A percentile compares a stretch with the other conserved stretches of the same genome.
Conservation (phyloP, 768 basidiomycete genomes). For the Hirschioporus abietinus region DNA sequence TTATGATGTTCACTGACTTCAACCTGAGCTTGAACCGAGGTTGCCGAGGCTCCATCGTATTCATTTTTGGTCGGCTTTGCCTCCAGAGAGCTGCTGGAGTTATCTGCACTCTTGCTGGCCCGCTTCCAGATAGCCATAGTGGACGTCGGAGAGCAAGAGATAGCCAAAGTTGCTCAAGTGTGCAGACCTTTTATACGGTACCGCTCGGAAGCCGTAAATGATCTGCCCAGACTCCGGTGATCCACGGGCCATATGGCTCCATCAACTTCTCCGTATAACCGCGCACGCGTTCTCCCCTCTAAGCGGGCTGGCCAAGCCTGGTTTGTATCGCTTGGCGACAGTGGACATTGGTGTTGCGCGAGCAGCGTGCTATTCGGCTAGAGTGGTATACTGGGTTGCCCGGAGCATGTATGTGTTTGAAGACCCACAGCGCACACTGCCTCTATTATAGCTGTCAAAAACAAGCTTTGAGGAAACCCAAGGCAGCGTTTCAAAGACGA, state of each 20-base stretch:
- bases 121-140: neutral
- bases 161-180: neutral
- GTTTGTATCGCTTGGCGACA: neutral
- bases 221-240: neutral
- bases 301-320: neutral
- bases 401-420: neutral
- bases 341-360: no score
- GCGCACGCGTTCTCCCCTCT: neutral
- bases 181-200: neutral
- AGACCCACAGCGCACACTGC: neutral
- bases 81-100: neutral
- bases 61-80: neutral
- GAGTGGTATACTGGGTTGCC: neutral
- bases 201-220: neutral
- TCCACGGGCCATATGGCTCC: neutral
- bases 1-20: slow-evolving; percentile 27
- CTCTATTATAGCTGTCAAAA: neutral
- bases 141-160: neutral
- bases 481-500: no score
- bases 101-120: neutral
- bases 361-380: no score
- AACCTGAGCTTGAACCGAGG: neutral
- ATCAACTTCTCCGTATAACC: neutral
- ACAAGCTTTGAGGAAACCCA: no score
- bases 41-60: neutral